These are phyloP conservation scores for Arxiozyma slooffiae DNA, from an alignment of 1,139 yeast genomes.

Conservation along the genomic window DNA sequence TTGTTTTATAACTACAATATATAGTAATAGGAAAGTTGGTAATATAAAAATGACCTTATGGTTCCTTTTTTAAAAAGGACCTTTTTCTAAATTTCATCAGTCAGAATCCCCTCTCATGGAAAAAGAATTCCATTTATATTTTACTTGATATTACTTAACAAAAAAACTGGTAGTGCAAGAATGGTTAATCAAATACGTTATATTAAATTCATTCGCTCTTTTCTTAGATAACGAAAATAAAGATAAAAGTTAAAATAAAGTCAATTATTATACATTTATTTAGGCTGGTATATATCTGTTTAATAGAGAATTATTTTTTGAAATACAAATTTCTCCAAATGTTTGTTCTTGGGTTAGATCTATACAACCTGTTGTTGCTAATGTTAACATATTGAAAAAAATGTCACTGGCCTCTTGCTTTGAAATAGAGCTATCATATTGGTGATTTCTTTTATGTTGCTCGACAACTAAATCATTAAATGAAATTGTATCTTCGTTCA, in stretches of 20 bases:
- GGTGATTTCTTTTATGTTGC: conserved; percentile 11
- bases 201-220: background rate
- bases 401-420: conserved; percentile 60
- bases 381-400: conserved; percentile 73
- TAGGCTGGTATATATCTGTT: conserved; percentile 32
- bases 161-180: background rate
- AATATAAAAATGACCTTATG: background rate
- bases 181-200: background rate
- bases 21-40: background rate
- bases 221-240: background rate
- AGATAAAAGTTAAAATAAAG: background rate
- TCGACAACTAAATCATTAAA: conserved; percentile 37
- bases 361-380: conserved; percentile 72
- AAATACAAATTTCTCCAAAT: conserved; percentile 51
- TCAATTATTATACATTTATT: background rate
- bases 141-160: background rate
- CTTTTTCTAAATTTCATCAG: background rate
- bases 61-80: background rate
- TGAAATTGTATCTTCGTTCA: conserved; percentile 19
- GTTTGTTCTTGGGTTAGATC: conserved; percentile 50
- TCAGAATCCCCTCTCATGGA: too few species aligned
- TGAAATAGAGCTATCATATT: conserved; percentile 29
- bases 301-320: conserved; percentile 43
- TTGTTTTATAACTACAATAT: too few species aligned
- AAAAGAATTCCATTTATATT: background rate